These are phyloP conservation scores for Rhodotorula sp. DNA, from an alignment of 1,284 basidiomycete genomes.

Conservation along the genomic window DNA sequence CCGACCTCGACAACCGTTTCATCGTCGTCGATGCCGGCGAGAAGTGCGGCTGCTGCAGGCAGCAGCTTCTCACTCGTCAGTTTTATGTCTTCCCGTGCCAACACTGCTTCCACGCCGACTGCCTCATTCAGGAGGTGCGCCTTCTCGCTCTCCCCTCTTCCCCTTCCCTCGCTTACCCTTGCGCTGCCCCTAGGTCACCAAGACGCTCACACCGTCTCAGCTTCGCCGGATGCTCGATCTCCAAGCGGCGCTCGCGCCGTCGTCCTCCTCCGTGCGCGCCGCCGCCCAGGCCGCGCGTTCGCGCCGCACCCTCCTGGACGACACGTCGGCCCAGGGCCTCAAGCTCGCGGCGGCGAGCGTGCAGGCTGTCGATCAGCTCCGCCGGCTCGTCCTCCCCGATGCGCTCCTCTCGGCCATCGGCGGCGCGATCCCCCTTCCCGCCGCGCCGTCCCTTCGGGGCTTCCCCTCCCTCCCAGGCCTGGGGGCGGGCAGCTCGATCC, in stretches of 20 bases:
- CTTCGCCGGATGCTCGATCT: slow-evolving; percentile 79
- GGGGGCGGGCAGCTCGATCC: slow-evolving; percentile 10
- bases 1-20: slow-evolving; percentile 82
- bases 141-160: neutral
- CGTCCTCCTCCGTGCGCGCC: neutral
- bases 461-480: slow-evolving; percentile 60
- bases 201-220: slow-evolving; percentile 76
- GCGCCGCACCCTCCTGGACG: slow-evolving; percentile 23
- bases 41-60: slow-evolving; percentile 77
- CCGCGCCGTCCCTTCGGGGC: slow-evolving; percentile 1
- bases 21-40: slow-evolving; percentile 88
- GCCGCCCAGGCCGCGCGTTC: neutral
- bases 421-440: slow-evolving; percentile 48
- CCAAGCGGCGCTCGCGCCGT: slow-evolving; percentile 73
- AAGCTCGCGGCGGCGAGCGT: slow-evolving; percentile 78
- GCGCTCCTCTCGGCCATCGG: slow-evolving; percentile 61
- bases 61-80: slow-evolving; percentile 76
- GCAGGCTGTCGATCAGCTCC: slow-evolving; percentile 64
- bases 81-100: slow-evolving; percentile 99
- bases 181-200: slow-evolving; percentile 67
- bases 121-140: slow-evolving; percentile 83
- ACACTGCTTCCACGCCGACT: slow-evolving; percentile 77
- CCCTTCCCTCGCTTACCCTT: neutral
- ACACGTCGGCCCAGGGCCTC: slow-evolving; percentile 64
- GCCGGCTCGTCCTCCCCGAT: slow-evolving; percentile 89